Percentiles rank a stretch among this genome's conserved stretches.
Conservation (phyloP, 352 stramenopile genomes). For the Phytophthora hibernalis region DNA sequence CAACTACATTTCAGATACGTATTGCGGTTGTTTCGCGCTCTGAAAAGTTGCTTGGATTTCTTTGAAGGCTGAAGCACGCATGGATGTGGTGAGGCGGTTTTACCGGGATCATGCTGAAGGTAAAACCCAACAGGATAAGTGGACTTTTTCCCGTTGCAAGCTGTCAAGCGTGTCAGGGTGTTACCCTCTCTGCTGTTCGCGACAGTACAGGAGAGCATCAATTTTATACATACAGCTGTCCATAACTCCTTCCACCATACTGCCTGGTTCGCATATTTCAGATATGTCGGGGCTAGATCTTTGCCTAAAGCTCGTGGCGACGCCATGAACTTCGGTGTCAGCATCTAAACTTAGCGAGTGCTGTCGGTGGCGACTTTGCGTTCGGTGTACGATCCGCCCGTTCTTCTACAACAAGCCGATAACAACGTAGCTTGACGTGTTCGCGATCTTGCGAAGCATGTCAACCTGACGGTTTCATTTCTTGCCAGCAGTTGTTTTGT, state of each 20-base stretch:
- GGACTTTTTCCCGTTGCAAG: constrained; percentile 16
- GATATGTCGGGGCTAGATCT: not conserved
- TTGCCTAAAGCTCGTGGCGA: not conserved
- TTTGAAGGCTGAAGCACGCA: constrained; percentile 15
- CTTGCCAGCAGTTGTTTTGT: constrained; percentile 28
- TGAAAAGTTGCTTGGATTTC: constrained; percentile 3
- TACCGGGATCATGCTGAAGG: not conserved
- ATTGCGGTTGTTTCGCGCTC: not conserved
- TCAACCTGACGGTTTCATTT: constrained; percentile 6
- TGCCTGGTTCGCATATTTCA: constrained; percentile 11
- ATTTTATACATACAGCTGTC: constrained; percentile 16
- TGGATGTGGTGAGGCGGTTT: not conserved
- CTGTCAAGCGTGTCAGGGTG: constrained; percentile 16
- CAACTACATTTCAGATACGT: too few relatives aligned
- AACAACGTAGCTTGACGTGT: not conserved
- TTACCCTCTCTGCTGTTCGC: constrained; percentile 15
- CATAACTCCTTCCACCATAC: constrained; percentile 9
- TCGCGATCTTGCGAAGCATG: not conserved
- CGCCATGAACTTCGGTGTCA: not conserved
- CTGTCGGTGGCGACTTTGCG: not conserved
- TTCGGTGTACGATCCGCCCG: not conserved
- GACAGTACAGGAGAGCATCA: not conserved
- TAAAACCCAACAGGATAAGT: constrained; percentile 7
- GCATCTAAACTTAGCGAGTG: not conserved
- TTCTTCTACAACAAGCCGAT: not conserved